phyloP scores from a whole-genome alignment of 1,284 basidiomycete species.

The Gymnopus androsaceus region DNA sequence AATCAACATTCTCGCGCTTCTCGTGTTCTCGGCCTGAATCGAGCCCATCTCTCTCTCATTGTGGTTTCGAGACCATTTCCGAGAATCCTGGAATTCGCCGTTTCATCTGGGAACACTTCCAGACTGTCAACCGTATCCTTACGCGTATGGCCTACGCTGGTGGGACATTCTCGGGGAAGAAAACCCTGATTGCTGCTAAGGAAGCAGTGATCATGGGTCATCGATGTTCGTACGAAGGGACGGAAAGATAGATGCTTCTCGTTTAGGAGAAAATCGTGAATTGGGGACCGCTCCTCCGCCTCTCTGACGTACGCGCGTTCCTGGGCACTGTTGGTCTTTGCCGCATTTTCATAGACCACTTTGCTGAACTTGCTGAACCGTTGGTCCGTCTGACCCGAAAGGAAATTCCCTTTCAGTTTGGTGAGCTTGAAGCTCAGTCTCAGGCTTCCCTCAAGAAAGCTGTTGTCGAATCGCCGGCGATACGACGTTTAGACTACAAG shows the following conservation, averaged over 20 bases:
- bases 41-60: constrained; percentile 18
- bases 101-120: constrained; percentile 28
- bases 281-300: constrained; percentile 27
- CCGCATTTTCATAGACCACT: no score
- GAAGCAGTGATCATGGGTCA: constrained; percentile 29
- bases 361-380: no score
- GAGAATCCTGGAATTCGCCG: constrained; percentile 22
- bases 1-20: no score
- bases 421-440: constrained; percentile 17
- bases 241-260: constrained; percentile 25
- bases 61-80: constrained; percentile 23
- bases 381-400: no score
- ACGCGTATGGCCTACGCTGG: constrained; percentile 21
- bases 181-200: constrained; percentile 24
- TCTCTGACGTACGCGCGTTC: constrained; percentile 30
- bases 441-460: constrained; percentile 32
- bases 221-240: constrained; percentile 27
- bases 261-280: constrained; percentile 22
- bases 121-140: neutral
- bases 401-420: constrained; percentile 28
- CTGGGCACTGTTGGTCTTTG: no score
- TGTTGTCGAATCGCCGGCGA: constrained; percentile 20
- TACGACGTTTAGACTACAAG: constrained; percentile 35
- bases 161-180: constrained; percentile 29
- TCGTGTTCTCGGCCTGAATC: no score